These are phyloP conservation scores for Ceratobasidium sp. DNA, from an alignment of 1,284 basidiomycete species.

Conservation along the genomic window DNA sequence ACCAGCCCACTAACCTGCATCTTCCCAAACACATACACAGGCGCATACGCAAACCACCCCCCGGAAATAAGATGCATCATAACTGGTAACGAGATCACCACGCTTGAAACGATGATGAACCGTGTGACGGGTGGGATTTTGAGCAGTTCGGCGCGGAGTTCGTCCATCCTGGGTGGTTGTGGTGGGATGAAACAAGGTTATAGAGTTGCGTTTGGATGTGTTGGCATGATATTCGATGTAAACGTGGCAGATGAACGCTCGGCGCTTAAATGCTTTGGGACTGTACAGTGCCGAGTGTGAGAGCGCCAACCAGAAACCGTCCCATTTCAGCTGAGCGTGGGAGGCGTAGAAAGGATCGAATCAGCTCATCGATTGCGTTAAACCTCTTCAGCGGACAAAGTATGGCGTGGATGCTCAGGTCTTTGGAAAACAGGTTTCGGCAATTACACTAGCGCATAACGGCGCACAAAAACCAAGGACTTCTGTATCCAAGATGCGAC, in stretches of 20 bases:
- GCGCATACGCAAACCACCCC: conserved; percentile 71
- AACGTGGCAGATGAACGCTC: conserved; percentile 21
- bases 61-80: conserved; percentile 69
- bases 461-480: no score
- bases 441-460: no score
- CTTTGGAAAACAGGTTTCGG: no score
- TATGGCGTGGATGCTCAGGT: no score
- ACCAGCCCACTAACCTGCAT: conserved; percentile 64
- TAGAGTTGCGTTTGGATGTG: background rate
- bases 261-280: background rate
- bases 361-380: no score
- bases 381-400: no score
- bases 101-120: conserved; percentile 71
- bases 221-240: background rate
- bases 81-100: conserved; percentile 72
- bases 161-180: conserved; percentile 21
- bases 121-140: conserved; percentile 91
- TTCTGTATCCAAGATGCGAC: no score
- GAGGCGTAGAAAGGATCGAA: no score
- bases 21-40: conserved; percentile 61
- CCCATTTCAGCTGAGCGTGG: no score
- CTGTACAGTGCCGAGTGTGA: no score
- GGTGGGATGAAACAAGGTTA: background rate
- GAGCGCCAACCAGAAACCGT: no score
- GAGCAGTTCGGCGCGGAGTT: conserved; percentile 64